Base-by-base conservation (phyloP, 2,329 filamentous ascomycete genomes). In the Aspergillus calidoustus region DNA sequence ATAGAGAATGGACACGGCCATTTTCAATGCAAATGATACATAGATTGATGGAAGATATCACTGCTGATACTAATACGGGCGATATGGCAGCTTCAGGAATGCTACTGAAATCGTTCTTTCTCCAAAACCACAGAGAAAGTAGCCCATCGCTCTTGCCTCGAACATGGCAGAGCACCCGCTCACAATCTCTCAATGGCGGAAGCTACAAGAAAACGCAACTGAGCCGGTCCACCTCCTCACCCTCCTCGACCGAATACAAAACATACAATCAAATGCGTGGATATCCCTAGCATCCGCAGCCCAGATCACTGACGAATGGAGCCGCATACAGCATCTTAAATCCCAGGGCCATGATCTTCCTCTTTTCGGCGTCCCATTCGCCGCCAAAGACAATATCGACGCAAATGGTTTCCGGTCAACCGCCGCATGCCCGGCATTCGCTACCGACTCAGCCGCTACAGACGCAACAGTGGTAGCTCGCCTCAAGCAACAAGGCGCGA, bases 301-400 rank as follows among this genome's bases (percentile, higher is more conserved):
- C 23, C 52, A 54, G 25, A 46, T 54, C 13, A 30, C 8, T 4
- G 41, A 17, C 15, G 38, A 54, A 43, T 54, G 52, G 52, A 15
- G 28, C 13, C 52, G 43, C 13, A 54, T 54, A 25, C 22, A 22
- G 5, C 22, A 11, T 17, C 52, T 54, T 6, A 22, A 25, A 3
- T 9, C 15, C 15, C 28, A 54, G 13, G 52, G 52, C 13, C 23
- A 30, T 13, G 23, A 31, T 13, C 52, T 31, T 47, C 31, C 46
- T 23, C 7, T 23, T 11, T 15, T 23, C 22, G 46, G 46, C 46
- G 13, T 48, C 46, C 13, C 13, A 23, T 48, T 60, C 25, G 46
- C 52, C 22, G 52, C 49, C 8, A 60, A 60, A 38, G 58, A 60
- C n/a, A 56, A 55, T 15, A 60, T 60, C 23, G 34, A 51, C 19